Base-by-base conservation (phyloP, 2,329 filamentous ascomycete genomes). In the Furcasterigmium sp. region DNA sequence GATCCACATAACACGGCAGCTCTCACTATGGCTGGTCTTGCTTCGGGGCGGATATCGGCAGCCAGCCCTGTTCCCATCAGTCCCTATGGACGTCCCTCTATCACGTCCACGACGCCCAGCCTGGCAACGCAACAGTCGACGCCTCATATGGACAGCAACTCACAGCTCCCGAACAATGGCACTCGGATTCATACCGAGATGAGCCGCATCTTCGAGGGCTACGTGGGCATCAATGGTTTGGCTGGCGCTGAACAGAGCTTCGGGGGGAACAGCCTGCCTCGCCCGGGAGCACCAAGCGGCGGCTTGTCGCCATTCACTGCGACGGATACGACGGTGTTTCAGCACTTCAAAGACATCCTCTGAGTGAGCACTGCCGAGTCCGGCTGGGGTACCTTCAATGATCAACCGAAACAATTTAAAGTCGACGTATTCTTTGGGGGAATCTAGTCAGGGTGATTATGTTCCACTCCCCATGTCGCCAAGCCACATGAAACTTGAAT, bases 11-110 rank as follows among this genome's bases (percentile, higher is more conserved):
- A 69, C 10, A 70, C 62, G 9, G 75, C 73, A 2, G 73, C 75
- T 0, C 53, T 77, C n/a, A 70, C 70, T 1, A 78, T 79, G 75
- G 73, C 76, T 38, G 75, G 73, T 1, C 60, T 79, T 6, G 74
- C 75, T 4, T 62, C 64, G 15, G 63, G 66, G 1, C 63, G 66
- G 32, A 56, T 61, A 34, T 15, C 32, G 11, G 43, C 53, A 7
- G 46, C 40, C 15, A 46, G 44, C 20, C 46, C 44, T 14, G 41
- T 40, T 6, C 41, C 51, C 4, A 48, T 47, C 18, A 48, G 51
- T 3, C 43, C 57, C 3, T 67, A 61, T 41, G 55, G 56, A 6
- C 58, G 56, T 19, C 49, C 57, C 13, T 50, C 56, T 8, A 51
- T 61, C 26, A 53, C 58, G 3, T 48, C 51, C 10, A 23, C 53